phyloP scores from a whole-genome alignment of 2,329 filamentous ascomycete species.

The Colletotrichum agaves region DNA sequence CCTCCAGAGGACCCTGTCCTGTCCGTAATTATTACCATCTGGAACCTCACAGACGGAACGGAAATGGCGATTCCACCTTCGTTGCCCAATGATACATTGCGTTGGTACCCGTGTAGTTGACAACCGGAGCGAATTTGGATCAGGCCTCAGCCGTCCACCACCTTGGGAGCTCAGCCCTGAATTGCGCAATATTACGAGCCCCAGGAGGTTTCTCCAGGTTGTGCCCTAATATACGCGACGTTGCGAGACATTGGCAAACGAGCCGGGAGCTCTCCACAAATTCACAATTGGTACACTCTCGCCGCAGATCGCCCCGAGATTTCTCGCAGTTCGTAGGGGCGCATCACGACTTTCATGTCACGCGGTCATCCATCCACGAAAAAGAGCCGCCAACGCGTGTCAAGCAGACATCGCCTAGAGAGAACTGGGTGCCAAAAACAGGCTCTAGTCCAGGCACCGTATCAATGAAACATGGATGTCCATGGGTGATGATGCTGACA shows the following conservation, averaged over 20 bases:
- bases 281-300: conserved; percentile 7
- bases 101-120: conserved; percentile 9
- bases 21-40: conserved; percentile 23
- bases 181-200: neutral
- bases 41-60: conserved; percentile 6
- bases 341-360: conserved; percentile 22
- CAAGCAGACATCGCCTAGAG: conserved; percentile 15
- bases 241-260: conserved; percentile 19
- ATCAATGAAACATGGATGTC: conserved; percentile 17
- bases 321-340: conserved; percentile 18
- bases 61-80: conserved; percentile 30
- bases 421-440: conserved; percentile 10
- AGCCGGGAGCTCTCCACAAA: neutral
- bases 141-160: conserved; percentile 6
- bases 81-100: neutral
- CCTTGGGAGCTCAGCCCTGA: neutral
- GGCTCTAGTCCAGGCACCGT: conserved; percentile 17
- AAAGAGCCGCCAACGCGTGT: conserved; percentile 31
- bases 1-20: conserved; percentile 27
- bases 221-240: conserved; percentile 28
- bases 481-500: conserved; percentile 1
- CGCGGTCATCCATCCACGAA: conserved; percentile 32
- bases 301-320: conserved; percentile 20
- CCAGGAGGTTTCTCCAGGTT: neutral
- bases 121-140: conserved; percentile 5